Conservation (phyloP, 805 yeast genomes). For the Zygoascus bituminiphila region DNA sequence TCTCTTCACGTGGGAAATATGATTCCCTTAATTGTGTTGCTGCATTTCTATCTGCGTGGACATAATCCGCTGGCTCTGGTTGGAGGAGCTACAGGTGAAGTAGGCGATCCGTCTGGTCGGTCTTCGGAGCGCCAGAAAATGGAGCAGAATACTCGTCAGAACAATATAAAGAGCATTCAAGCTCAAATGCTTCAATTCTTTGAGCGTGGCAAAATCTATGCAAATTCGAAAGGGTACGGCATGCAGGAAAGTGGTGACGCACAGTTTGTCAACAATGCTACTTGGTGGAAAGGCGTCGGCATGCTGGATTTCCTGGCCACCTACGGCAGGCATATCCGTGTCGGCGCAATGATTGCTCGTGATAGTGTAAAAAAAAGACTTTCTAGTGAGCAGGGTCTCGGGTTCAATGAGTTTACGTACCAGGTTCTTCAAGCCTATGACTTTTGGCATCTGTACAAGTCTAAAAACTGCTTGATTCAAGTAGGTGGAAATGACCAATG, state of each 20-base stretch:
- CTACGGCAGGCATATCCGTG: slow-evolving; percentile 72
- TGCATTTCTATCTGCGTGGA: slow-evolving; percentile 80
- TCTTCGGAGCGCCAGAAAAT: slow-evolving; percentile 61
- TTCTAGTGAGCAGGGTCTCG: slow-evolving; percentile 63
- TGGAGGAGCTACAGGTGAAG: slow-evolving; percentile 76
- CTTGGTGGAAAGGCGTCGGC: slow-evolving; percentile 79
- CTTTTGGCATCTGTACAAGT: slow-evolving; percentile 67
- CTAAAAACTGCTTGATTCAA: slow-evolving; percentile 58
- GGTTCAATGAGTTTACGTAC: slow-evolving; percentile 90
- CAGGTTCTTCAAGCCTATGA: slow-evolving; percentile 92
- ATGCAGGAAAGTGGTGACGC: slow-evolving; percentile 29
- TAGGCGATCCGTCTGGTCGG: slow-evolving; percentile 96
- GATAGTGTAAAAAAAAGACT: slow-evolving; percentile 79
- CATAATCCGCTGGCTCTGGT: slow-evolving; percentile 77
- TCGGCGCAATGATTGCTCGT: slow-evolving; percentile 79
- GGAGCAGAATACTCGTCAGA: slow-evolving; percentile 41
- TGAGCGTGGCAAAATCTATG: slow-evolving; percentile 52
- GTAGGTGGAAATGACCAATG: slow-evolving; percentile 96
- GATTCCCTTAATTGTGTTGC: slow-evolving; percentile 72
- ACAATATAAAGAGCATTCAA: slow-evolving; percentile 53
- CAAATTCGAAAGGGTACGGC: slow-evolving; percentile 37
- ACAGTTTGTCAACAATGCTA: slow-evolving; percentile 51
- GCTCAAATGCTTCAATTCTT: slow-evolving; percentile 57
- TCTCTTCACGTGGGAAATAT: slow-evolving; percentile 89
- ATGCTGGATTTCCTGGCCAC: slow-evolving; percentile 70